Evolutionary conservation across 805 yeast species (phyloP), one percentile per base, ranked within the genome.

Genomic region (Starmera caribaea): DNA sequence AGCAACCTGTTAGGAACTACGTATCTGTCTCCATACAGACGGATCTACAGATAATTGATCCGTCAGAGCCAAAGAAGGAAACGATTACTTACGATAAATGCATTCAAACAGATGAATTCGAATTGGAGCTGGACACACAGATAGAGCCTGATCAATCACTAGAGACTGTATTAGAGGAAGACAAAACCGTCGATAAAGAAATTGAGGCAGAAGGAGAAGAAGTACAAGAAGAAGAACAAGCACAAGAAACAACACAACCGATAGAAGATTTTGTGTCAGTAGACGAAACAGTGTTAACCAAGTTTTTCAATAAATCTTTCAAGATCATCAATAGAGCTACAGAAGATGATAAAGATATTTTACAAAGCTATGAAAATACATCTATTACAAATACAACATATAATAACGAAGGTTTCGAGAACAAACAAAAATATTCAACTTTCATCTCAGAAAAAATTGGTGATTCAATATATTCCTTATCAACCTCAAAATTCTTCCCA

Each of bases 321-420:
- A 48, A 47, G 16, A 40, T 47, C 32, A 38, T 55, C 28, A 49
- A 49, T 31, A 50, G 59, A 29, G 46, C 43, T 7, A 51, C 61
- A 28, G 46, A 48, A 7, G 53, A 60, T 29, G 58, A 49, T 24
- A 43, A 48, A 31, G 56, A 59, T 40, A 41, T 53, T 2, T 43
- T 60, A 13, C 28, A 32, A 15, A 10, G n/a, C 8, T 24, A 32
- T 24, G 35, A n/a, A n/a, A 12, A 12, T 21, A 43, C 14, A 40
- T 32, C 43, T 16, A 7, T 24, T 15, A 16, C 13, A 5, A 21
- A 21, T 21, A 21, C 26, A 21, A 21, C 26, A 21, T 21, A 21
- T 5, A 12, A 33, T 5, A 26, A 16, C 9, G 10, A 24, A 33
- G 6, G 34, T 5, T 16, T 21, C 15, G 7, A 39, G 29, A 10